phyloP scores from a whole-genome alignment of 305 asterid species.

The Fraxinus latifolia region DNA sequence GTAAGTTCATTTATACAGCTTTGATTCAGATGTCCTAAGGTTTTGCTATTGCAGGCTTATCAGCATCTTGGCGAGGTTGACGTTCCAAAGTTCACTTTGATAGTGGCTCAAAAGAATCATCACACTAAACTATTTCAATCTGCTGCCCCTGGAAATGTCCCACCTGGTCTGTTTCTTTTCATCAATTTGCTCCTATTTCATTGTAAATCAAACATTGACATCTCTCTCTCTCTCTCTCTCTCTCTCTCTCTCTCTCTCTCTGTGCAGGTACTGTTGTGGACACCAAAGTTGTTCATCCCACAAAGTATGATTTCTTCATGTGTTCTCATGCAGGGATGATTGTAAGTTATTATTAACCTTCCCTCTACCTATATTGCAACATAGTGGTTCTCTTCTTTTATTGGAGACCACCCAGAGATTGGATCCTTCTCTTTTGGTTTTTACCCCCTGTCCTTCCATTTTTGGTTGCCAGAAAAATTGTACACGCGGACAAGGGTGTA shows the following conservation, averaged over 20 bases:
- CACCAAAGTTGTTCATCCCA: conserved; percentile 72
- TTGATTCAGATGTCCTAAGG: conserved; percentile 18
- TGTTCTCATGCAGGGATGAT: conserved; percentile 78
- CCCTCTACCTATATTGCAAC: neutral
- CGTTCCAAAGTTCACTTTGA: conserved; percentile 77
- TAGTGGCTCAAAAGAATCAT: conserved; percentile 85
- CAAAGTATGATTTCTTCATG: conserved; percentile 75
- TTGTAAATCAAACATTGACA: conserved; percentile 3
- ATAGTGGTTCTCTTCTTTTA: neutral
- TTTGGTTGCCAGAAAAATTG: neutral
- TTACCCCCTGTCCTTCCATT: neutral
- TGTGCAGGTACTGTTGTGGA: conserved; percentile 80
- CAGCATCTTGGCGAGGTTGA: conserved; percentile 72
- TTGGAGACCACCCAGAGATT: neutral
- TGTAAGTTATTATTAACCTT: conserved; percentile 43
- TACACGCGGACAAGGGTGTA: neutral
- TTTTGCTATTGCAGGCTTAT: conserved; percentile 56
- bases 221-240: conserved; percentile 19
- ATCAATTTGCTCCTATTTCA: conserved; percentile 6
- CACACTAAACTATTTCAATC: conserved; percentile 79
- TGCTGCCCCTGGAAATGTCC: conserved; percentile 67
- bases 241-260: conserved; percentile 21
- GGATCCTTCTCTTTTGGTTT: neutral
- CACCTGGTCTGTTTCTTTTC: conserved; percentile 54
- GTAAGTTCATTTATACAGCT: neutral